Base-by-base conservation (phyloP, 306 rosid genomes). In the Sechiopsis laciniata region DNA sequence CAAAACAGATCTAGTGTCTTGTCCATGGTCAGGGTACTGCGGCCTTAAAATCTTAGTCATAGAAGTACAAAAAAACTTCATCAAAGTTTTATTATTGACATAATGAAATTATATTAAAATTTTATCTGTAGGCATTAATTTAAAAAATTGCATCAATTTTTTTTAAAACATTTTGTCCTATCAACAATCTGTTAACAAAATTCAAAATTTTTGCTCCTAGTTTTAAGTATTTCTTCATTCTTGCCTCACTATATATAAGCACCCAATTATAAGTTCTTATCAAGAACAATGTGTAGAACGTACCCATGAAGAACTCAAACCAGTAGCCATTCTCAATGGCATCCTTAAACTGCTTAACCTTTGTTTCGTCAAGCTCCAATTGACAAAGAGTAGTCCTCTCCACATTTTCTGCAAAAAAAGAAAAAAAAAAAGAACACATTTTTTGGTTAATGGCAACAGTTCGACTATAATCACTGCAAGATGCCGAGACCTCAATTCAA, bases 221-320 rank as follows among this genome's bases (percentile, higher is more conserved):
- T 10, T 40, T 37, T 1, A 65, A 17, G 16, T 14, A 55, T 55
- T 52, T n/a, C 8, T 29, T 72, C 21, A 7, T n/a, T n/a, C 6
- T 54, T n/a, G 7, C 15, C 61, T 26, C n/a, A 7, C 20, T 61
- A 15, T 61, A 29, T 61, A 29, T 62, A 21, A 16, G 50, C 13
- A 21, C 21, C 22, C 50, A 62, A 9, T 35, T 35, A 50, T 16
- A 54, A 1, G 61, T 72, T 51, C 11, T 53, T 32, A 26, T 9
- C 24, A 26, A 71, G 4, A 72, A 73, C 61, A 65, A 63, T 64
- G 40, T 10, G 74, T 19, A 74, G 60, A 76, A 82, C 97, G 74
- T 91, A 94, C 99, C 99, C 88, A 94, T 84, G 84, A 94, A 94
- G 81, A 94, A 94, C 83, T 94, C 99, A 78, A 94, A 83, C 99